Conservation (phyloP, 306 rosid genomes). For the Delonix regia region DNA sequence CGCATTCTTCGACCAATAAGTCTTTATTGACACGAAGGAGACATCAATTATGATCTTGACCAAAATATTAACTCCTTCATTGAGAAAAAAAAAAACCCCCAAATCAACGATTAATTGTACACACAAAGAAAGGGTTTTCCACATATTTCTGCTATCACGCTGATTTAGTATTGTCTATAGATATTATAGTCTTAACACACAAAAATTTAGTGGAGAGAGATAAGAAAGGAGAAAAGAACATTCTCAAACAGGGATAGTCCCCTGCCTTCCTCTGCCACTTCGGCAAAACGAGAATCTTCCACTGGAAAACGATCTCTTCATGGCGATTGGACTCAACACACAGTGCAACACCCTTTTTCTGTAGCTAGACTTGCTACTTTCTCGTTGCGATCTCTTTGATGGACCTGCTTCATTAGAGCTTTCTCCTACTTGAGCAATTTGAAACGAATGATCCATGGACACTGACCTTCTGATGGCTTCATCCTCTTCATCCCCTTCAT, state of each 20-base stretch:
- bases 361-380: conserved; percentile 48
- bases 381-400: conserved; percentile 61
- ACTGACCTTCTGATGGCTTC: conserved; percentile 65
- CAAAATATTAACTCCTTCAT: conserved; percentile 15
- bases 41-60: conserved; percentile 6
- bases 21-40: neutral
- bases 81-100: neutral
- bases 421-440: conserved; percentile 47
- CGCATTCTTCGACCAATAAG: neutral
- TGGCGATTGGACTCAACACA: conserved; percentile 69
- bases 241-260: conserved; percentile 56
- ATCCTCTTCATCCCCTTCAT: conserved; percentile 47
- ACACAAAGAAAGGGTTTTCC: neutral
- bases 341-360: conserved; percentile 58
- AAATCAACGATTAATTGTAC: too few relatives aligned
- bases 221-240: neutral
- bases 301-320: conserved; percentile 92
- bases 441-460: conserved; percentile 78
- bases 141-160: conserved; percentile 29
- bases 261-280: conserved; percentile 62
- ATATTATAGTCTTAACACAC: conserved; percentile 23
- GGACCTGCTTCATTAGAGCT: conserved; percentile 50
- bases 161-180: conserved; percentile 16
- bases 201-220: neutral
- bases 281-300: conserved; percentile 68